Conservation (phyloP, 148 eudicot genomes). For the Chenopodium formosanum region DNA sequence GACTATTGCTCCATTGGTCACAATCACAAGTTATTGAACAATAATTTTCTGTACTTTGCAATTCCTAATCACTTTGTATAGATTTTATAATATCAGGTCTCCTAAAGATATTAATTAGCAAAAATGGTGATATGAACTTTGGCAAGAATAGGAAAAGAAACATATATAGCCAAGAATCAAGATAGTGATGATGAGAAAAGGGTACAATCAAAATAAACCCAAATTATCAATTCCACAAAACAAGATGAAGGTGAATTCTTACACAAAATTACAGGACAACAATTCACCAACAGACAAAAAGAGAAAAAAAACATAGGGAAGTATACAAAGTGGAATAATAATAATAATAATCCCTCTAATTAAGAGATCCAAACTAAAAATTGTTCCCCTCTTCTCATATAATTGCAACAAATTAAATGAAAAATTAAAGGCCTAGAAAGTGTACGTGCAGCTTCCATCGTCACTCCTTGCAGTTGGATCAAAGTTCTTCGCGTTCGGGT, state of each 20-base stretch:
- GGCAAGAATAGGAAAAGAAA: background rate
- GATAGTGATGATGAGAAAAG: background rate
- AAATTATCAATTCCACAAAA: background rate
- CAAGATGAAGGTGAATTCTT: slow-evolving; percentile 12
- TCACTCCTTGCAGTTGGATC: slow-evolving; percentile 92
- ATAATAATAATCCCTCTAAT: slow-evolving; percentile 10
- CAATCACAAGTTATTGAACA: too few species aligned
- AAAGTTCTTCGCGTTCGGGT: slow-evolving; percentile 55
- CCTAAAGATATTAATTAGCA: too few species aligned
- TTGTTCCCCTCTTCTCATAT: slow-evolving; percentile 1
- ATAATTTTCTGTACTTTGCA: too few species aligned
- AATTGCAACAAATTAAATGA: background rate
- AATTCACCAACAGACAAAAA: slow-evolving; percentile 26
- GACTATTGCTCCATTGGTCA: too few species aligned
- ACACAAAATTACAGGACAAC: slow-evolving; percentile 36
- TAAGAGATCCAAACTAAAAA: background rate
- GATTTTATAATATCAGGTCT: too few species aligned
- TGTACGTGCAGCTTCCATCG: slow-evolving; percentile 73
- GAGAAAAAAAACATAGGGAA: slow-evolving; percentile 13
- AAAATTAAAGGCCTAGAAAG: slow-evolving; percentile 35
- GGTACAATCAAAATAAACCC: background rate
- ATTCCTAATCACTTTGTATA: too few species aligned
- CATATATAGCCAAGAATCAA: background rate
- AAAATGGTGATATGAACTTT: background rate
- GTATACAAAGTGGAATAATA: slow-evolving; percentile 21